Evolutionary conservation across 2,329 filamentous ascomycete species (phyloP).

Genomic region (Sordariomycetes sp.): DNA sequence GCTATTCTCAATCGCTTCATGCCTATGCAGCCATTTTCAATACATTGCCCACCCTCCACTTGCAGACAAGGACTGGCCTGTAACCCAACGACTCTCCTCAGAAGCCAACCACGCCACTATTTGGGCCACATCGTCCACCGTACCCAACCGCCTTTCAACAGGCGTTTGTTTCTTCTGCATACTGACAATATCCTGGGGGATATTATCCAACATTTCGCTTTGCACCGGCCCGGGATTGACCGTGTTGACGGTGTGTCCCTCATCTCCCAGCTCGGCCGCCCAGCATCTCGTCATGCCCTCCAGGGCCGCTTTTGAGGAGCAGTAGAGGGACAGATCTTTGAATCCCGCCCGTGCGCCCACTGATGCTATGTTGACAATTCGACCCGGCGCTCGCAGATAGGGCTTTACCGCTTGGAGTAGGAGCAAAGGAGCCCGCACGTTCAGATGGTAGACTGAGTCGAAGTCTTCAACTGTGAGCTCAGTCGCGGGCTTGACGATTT

Average conservation of each 20-base stretch:
- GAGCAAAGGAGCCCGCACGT: conserved; percentile 44
- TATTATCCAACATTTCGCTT: conserved; percentile 47
- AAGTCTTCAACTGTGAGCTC: conserved; percentile 40
- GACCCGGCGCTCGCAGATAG: conserved; percentile 29
- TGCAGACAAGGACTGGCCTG: conserved; percentile 46
- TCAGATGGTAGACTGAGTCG: conserved; percentile 44
- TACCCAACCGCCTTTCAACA: conserved; percentile 40
- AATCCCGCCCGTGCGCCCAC: conserved; percentile 40
- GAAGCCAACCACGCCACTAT: conserved; percentile 47
- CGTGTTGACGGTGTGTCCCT: conserved; percentile 51
- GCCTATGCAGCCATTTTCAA: too few relatives aligned
- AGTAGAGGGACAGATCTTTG: conserved; percentile 37
- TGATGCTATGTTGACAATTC: conserved; percentile 52
- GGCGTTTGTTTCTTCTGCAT: conserved; percentile 41
- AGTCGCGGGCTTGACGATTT: conserved; percentile 22
- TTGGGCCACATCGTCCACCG: conserved; percentile 41
- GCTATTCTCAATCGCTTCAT: too few relatives aligned
- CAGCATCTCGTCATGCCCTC: conserved; percentile 50
- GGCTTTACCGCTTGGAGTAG: conserved; percentile 44
- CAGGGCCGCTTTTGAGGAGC: conserved; percentile 48
- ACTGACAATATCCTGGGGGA: conserved; percentile 37
- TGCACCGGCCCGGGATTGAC: conserved; percentile 50
- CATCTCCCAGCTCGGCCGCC: conserved; percentile 46
- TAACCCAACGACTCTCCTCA: conserved; percentile 37
- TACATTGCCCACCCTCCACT: conserved; percentile 27